Base-by-base conservation (phyloP, 495 filamentous ascomycete species). In the Hypoxylon intermedium region DNA sequence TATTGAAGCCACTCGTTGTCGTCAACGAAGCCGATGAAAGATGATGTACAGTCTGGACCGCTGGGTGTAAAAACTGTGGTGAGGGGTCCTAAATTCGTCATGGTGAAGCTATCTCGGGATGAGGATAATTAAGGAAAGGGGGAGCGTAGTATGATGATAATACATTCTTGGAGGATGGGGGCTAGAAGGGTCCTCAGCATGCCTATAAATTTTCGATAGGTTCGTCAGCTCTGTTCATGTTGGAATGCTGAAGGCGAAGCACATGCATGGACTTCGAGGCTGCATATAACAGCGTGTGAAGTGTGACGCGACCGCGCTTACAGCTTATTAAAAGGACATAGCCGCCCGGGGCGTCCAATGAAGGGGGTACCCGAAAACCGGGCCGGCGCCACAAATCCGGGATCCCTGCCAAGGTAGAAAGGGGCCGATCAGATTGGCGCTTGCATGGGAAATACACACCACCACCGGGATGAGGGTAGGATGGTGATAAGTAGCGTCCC, bases 81-180 rank as follows among this genome's bases (percentile, higher is more conserved):
- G 23, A 45, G 42, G 4, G 42, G 42, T 1, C 42, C 42, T 26
- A 45, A n/a, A 16, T 45, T 45, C 11, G 42, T 28, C 42, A 45
- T 45, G 2, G 1, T 30, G 21, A 15, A 45, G 21, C 21, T 12
- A 15, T 45, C 24, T 33, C n/a, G n/a, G 31, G 9, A 33, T 7
- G 31, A 33, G 31, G n/a, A 33, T n/a, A n/a, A n/a, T n/a, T n/a
- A 33, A 30, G 31, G 31, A 12, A 12, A 9, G 31, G n/a, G 9
- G 31, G 31, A 33, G n/a, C n/a, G n/a, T 9, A 11, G n/a, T 12
- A 33, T 33, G 7, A 33, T 33, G 2, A 12, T 12, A 9, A 33
- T 2, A 2, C 31, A 11, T 11, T 33, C 31, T n/a, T n/a, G n/a
- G n/a, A n/a, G n/a, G n/a, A n/a, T n/a, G 2, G 9, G 9, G 26